Conservation (phyloP, 73 alveolate genomes). For the Tetrahymena borealis region DNA sequence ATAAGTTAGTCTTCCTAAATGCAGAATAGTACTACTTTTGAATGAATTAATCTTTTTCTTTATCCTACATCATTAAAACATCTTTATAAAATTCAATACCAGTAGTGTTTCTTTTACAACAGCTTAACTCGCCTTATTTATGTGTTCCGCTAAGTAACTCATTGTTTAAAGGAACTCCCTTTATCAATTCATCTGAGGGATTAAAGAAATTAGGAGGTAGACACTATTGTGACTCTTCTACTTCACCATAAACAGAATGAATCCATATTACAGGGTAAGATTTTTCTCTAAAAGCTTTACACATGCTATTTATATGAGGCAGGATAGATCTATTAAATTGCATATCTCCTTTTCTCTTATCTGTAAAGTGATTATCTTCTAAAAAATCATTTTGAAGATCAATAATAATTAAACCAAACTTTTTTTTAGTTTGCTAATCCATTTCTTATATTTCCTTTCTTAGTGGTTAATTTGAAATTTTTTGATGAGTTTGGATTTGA, state of each 20-base stretch:
- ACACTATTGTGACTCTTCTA: background rate
- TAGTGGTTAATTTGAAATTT: no score
- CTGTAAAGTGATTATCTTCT: background rate
- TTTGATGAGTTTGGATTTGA: no score
- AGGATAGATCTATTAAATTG: background rate
- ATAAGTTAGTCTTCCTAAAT: background rate
- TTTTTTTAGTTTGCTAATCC: no score
- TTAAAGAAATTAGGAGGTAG: background rate
- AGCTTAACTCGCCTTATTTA: background rate
- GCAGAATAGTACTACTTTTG: background rate
- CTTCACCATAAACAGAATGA: background rate
- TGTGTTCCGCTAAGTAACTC: background rate
- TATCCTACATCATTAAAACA: background rate
- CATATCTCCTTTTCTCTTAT: background rate
- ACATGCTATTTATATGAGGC: background rate
- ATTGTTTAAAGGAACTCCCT: background rate
- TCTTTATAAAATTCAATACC: background rate
- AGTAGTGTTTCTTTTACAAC: background rate
- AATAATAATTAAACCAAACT: background rate
- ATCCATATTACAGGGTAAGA: background rate
- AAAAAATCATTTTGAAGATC: background rate
- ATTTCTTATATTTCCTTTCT: no score
- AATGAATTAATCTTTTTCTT: background rate
- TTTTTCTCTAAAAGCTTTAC: background rate
- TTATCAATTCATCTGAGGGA: background rate